phyloP scores from a whole-genome alignment of 495 filamentous ascomycete genomes.

The Daldinia caldariorum region DNA sequence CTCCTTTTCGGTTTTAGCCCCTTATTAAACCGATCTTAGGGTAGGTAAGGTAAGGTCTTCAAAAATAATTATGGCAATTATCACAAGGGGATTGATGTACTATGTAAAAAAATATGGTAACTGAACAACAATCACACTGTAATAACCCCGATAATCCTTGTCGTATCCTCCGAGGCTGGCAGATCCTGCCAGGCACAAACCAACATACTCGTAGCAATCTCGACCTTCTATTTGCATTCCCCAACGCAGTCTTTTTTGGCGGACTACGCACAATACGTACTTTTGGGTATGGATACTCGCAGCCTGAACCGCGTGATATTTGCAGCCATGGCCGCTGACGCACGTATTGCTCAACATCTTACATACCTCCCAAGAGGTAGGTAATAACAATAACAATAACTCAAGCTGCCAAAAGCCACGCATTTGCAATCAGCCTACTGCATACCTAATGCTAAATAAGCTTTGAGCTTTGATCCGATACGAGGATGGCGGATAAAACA shows the following conservation, averaged over 20 bases:
- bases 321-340: conserved; percentile 15
- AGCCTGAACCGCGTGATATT: conserved; percentile 8
- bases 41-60: background rate
- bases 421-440: conserved; percentile 18
- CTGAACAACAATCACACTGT: conserved; percentile 22
- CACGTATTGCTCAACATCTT: conserved; percentile 10
- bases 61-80: background rate
- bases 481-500: conserved; percentile 14
- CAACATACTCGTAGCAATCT: conserved; percentile 1
- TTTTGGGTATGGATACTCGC: conserved; percentile 19
- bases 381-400: background rate
- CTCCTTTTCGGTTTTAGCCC: too few relatives aligned
- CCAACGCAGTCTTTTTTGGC: background rate
- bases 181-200: conserved; percentile 33
- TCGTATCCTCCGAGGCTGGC: background rate
- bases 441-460: background rate
- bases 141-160: conserved; percentile 16
- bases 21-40: background rate
- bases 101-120: background rate
- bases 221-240: background rate
- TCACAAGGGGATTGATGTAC: background rate
- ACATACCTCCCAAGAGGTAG: background rate
- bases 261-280: background rate
- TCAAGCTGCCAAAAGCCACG: conserved; percentile 29
- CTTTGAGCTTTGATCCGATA: conserved; percentile 14